Evolutionary conservation across 805 yeast genomes (phyloP).

Genomic region (Candida peoriensis): DNA sequence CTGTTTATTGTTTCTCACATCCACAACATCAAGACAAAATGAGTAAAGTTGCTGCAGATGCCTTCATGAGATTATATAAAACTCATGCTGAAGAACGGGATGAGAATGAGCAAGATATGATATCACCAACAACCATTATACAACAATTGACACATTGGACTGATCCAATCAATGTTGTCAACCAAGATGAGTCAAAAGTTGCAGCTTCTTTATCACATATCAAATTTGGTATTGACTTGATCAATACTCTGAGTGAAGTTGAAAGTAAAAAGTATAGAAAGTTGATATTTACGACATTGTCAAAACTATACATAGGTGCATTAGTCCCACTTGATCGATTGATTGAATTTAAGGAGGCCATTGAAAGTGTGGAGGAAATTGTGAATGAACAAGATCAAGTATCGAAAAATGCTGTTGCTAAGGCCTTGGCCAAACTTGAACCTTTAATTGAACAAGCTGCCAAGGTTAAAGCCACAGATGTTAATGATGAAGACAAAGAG

Average conservation of each 20-base stretch:
- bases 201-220: constrained; percentile 47
- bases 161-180: constrained; percentile 65
- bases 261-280: constrained; percentile 51
- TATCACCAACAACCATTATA: constrained; percentile 46
- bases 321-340: constrained; percentile 24
- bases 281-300: constrained; percentile 45
- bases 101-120: constrained; percentile 24
- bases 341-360: constrained; percentile 20
- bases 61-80: constrained; percentile 51
- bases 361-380: constrained; percentile 28
- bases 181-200: constrained; percentile 37
- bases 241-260: constrained; percentile 41
- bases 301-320: constrained; percentile 41
- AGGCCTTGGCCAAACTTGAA: constrained; percentile 21
- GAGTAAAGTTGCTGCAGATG: constrained; percentile 60
- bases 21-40: constrained; percentile 63
- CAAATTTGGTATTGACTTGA: constrained; percentile 48
- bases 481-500: constrained; percentile 21
- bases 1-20: constrained; percentile 81
- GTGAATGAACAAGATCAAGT: constrained; percentile 26
- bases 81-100: constrained; percentile 33
- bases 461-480: constrained; percentile 12
- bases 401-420: constrained; percentile 30
- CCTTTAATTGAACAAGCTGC: constrained; percentile 18
- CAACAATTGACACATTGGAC: constrained; percentile 83